Percentiles rank a stretch among this genome's conserved stretches.
These are phyloP conservation scores for Endogone sp. DNA, from an alignment of 192 early-diverging fungal genomes.

Conservation along the genomic window DNA sequence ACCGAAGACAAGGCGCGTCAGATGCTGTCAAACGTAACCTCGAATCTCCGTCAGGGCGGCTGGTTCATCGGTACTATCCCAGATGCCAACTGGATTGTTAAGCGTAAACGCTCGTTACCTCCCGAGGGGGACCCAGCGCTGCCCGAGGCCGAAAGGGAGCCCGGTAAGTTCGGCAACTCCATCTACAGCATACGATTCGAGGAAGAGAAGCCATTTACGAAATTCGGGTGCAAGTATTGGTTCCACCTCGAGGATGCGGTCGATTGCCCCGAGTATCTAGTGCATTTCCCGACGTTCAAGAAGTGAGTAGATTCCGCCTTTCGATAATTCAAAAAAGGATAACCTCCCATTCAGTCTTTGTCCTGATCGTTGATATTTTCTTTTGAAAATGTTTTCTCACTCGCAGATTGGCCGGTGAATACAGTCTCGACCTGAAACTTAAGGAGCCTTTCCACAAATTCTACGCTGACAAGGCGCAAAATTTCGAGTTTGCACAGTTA, in stretches of 20 bases:
- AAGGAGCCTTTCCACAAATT: slow-evolving; percentile 81
- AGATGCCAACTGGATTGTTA: slow-evolving; percentile 83
- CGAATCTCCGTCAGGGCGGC: slow-evolving; percentile 67
- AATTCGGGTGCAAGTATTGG: slow-evolving; percentile 81
- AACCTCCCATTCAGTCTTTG: neutral
- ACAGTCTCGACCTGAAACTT: slow-evolving; percentile 74
- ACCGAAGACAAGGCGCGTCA: slow-evolving; percentile 73
- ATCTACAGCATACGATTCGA: slow-evolving; percentile 89
- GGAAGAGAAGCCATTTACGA: slow-evolving; percentile 43
- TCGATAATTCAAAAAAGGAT: no score
- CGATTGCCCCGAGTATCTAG: slow-evolving; percentile 93
- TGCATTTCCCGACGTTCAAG: slow-evolving; percentile 80
- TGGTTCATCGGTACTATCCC: slow-evolving; percentile 92
- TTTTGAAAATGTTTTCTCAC: neutral
- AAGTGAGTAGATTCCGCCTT: slow-evolving; percentile 33
- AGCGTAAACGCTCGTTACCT: slow-evolving; percentile 10
- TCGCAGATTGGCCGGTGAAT: slow-evolving; percentile 72
- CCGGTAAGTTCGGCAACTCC: slow-evolving; percentile 75
- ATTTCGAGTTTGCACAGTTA: slow-evolving; percentile 51
- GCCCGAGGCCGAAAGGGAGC: neutral
- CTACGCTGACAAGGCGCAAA: slow-evolving; percentile 57
- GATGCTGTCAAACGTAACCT: slow-evolving; percentile 78
- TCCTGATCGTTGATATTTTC: neutral
- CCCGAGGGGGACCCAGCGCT: neutral
- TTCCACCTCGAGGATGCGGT: slow-evolving; percentile 95